Conservation (phyloP, 306 rosid genomes). For the Quercus agrifolia region DNA sequence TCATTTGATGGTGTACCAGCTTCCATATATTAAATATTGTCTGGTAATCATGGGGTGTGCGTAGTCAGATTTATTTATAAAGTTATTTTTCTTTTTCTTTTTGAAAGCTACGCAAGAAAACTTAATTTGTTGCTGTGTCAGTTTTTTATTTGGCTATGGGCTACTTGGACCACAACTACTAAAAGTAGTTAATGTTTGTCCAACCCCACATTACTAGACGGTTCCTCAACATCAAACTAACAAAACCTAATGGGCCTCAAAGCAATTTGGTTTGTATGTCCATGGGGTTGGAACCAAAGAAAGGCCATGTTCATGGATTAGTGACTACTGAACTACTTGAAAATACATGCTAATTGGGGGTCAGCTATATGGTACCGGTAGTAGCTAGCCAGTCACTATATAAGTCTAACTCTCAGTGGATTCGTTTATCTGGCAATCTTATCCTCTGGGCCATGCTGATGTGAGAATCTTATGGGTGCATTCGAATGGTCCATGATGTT, state of each 20-base stretch:
- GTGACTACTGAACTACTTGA: background rate
- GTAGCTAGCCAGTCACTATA: conserved; percentile 14
- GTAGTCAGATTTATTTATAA: background rate
- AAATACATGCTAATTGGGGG: background rate
- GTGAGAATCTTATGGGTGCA: conserved; percentile 25
- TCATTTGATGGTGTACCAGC: background rate
- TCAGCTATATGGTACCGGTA: background rate
- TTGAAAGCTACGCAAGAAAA: background rate
- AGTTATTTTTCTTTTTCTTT: background rate
- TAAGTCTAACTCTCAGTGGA: conserved; percentile 9
- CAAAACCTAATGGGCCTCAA: background rate
- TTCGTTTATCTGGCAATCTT: conserved; percentile 30
- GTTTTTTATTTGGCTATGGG: too few relatives aligned
- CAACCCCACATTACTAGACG: background rate
- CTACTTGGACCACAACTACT: background rate
- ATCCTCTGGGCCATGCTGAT: conserved; percentile 32
- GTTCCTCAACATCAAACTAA: background rate
- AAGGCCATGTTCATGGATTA: background rate
- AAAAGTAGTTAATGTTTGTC: background rate
- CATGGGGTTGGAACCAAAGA: background rate
- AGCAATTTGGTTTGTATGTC: background rate
- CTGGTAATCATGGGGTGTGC: background rate
- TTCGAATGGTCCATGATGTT: conserved; percentile 21
- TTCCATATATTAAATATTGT: background rate
- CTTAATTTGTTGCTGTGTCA: too few relatives aligned